Base-by-base conservation (phyloP, 2,329 filamentous ascomycete genomes). In the Lecanicillium sp. region DNA sequence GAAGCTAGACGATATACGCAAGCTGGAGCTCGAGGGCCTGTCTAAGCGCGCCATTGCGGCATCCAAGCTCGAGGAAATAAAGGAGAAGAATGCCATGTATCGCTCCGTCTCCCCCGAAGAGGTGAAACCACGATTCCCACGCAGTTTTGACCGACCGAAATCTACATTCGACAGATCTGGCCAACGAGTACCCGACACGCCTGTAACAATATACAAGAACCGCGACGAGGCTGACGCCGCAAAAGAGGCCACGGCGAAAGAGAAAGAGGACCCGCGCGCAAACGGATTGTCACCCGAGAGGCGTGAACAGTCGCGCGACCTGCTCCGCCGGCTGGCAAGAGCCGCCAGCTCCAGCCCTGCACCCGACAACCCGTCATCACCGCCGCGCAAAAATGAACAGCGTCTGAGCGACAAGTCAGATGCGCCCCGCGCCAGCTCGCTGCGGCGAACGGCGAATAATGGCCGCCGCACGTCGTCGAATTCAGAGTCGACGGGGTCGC, bases 1-100 rank as follows among this genome's bases (percentile, higher is more conserved):
- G n/a, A 68, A 66, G 35, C 48, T 75, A 8, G 70, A 75, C 31
- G 67, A 72, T 18, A 65, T 75, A 33, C 56, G 61, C 28, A 57
- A 60, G 32, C 57, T 60, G 16, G 69, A 73, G 48, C 57, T 56
- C 33, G 58, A 64, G 20, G 62, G 60, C 3, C 47, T 68, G 18
- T 68, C 73, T 5, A 67, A 56, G 40, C 61, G 66, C 37, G 64
- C 65, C 2, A 52, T 72, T 13, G 66, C 72, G n/a, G 62, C 63
- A 6, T 65, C 67, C 38, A 62, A 64, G 22, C 54, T 78, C 3
- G 71, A 69, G 25, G 72, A 75, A 51, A 74, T 75, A 39, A 62
- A 66, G 29, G 67, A 72, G 38, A 60, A 56, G 41, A 73, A 76
- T 48, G 63, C 65, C 27, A 57, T 61, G 45, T 62, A 64, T 7